A percentile compares a stretch with the other conserved stretches of the same genome.
phyloP scores from a whole-genome alignment of 2,329 filamentous ascomycete genomes.

The Botrytis squamosa region DNA sequence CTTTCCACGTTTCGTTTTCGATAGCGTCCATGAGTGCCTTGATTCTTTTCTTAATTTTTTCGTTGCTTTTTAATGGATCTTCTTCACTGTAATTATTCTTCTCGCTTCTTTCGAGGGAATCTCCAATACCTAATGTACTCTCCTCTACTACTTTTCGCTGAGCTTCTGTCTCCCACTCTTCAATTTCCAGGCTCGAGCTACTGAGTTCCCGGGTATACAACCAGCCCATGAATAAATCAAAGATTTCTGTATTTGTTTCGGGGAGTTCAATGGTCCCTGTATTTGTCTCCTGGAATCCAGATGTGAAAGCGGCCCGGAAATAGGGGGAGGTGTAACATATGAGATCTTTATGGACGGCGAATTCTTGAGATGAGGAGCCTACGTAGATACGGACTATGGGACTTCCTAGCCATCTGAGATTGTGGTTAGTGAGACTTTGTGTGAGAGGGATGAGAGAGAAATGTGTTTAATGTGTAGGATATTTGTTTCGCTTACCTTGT shows the following conservation, averaged over 20 bases:
- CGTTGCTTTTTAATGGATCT: accelerated
- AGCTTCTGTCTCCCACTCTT: background rate
- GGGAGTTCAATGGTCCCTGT: background rate
- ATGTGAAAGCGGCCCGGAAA: background rate
- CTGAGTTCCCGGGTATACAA: background rate
- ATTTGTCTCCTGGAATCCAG: background rate
- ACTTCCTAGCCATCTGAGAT: background rate
- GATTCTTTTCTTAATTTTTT: background rate
- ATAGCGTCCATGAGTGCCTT: background rate
- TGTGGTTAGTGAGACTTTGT: background rate
- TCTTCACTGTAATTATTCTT: accelerated
- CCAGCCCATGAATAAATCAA: background rate
- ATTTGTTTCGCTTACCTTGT: background rate
- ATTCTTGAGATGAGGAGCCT: background rate
- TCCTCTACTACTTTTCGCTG: background rate
- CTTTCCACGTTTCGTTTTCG: background rate
- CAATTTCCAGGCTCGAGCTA: background rate
- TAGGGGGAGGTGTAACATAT: background rate
- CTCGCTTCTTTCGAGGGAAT: background rate
- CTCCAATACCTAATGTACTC: background rate
- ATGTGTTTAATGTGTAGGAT: background rate
- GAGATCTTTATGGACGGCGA: background rate
- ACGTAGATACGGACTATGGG: background rate
- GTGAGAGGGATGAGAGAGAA: background rate
- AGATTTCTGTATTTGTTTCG: background rate